These are phyloP conservation scores for Fusarium setosum DNA, from an alignment of 2,329 filamentous ascomycete genomes.

Conservation along the genomic window DNA sequence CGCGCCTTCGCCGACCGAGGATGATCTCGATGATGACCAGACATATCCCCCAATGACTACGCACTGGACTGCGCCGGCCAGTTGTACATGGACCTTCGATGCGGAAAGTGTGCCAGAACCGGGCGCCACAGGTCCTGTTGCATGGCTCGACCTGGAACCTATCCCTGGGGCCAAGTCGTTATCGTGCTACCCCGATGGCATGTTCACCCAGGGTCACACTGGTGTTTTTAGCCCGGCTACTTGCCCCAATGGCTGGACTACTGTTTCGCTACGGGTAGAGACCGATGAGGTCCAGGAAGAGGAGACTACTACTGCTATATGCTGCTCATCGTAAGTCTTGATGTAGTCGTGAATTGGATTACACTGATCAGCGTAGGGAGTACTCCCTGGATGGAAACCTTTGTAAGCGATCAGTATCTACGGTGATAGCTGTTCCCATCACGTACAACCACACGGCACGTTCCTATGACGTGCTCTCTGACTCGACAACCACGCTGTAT, in stretches of 20 bases:
- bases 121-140: slow-evolving; percentile 45
- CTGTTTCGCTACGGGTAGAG: slow-evolving; percentile 47
- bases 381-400: slow-evolving; percentile 48
- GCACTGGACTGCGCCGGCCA: slow-evolving; percentile 49
- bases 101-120: slow-evolving; percentile 39
- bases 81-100: slow-evolving; percentile 54
- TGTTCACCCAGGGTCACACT: slow-evolving; percentile 51
- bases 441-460: slow-evolving; percentile 50
- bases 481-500: slow-evolving; percentile 51
- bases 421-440: slow-evolving; percentile 51
- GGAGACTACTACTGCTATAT: slow-evolving; percentile 53
- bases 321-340: slow-evolving; percentile 55
- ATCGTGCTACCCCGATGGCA: slow-evolving; percentile 54
- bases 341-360: background rate
- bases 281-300: slow-evolving; percentile 41
- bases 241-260: slow-evolving; percentile 55
- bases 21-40: slow-evolving; percentile 33
- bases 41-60: slow-evolving; percentile 52
- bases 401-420: slow-evolving; percentile 51
- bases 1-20: slow-evolving; percentile 31
- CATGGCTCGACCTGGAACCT: slow-evolving; percentile 52
- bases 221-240: slow-evolving; percentile 55
- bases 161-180: slow-evolving; percentile 50
- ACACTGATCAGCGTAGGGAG: slow-evolving; percentile 44
- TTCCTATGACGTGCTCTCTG: slow-evolving; percentile 49